Conservation (phyloP, 148 eudicot genomes). For the Silene uniflora region DNA sequence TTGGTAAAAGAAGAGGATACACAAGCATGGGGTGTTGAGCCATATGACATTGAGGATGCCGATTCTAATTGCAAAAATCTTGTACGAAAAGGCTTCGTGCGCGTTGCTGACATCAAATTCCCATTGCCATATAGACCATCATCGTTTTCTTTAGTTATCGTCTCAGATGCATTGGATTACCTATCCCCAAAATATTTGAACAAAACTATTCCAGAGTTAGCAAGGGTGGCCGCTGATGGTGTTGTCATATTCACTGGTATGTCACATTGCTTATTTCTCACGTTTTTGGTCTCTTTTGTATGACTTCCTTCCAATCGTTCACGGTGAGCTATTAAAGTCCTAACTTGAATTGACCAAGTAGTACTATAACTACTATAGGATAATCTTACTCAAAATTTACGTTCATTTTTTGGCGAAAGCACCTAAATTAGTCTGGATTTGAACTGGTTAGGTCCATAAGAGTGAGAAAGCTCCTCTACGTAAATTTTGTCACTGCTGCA, state of each 20-base stretch:
- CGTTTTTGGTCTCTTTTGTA: not conserved
- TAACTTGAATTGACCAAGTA: not conserved
- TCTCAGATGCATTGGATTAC: slow-evolving; percentile 85
- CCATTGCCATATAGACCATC: slow-evolving; percentile 78
- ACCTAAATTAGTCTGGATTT: not conserved
- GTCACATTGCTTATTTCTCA: not conserved
- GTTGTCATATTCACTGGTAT: slow-evolving; percentile 80
- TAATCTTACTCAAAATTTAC: no score
- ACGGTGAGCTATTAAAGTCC: not conserved
- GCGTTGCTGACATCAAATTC: slow-evolving; percentile 91
- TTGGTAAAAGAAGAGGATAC: slow-evolving; percentile 80
- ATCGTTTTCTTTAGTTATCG: slow-evolving; percentile 83
- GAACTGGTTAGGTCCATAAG: not conserved
- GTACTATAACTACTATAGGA: not conserved
- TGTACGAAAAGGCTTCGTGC: slow-evolving; percentile 78
- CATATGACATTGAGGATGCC: slow-evolving; percentile 82
- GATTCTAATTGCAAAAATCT: slow-evolving; percentile 76
- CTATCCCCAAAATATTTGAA: slow-evolving; percentile 88
- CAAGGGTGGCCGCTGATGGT: slow-evolving; percentile 79
- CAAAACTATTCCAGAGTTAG: slow-evolving; percentile 88
- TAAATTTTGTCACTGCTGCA: no score
- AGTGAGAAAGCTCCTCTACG: no score
- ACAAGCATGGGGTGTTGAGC: slow-evolving; percentile 95
- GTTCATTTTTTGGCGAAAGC: not conserved
- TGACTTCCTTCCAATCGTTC: not conserved